Evolutionary conservation across 805 yeast genomes (phyloP).

Genomic region (Nakazawaea populi): DNA sequence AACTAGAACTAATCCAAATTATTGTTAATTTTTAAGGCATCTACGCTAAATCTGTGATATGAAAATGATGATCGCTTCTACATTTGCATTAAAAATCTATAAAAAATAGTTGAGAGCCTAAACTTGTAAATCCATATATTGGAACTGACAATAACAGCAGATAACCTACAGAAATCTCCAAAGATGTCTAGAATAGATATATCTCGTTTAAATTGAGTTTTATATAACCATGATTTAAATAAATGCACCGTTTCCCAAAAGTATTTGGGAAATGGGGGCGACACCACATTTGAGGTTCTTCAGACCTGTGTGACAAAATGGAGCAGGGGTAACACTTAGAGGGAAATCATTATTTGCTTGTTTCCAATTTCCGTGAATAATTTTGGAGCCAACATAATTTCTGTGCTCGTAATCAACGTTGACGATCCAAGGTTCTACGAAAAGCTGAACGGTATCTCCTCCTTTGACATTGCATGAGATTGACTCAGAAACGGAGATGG

Average conservation of each 20-base stretch:
- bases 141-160: too few relatives aligned
- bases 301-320: constrained; percentile 6
- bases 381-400: neutral
- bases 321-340: constrained; percentile 4
- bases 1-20: too few relatives aligned
- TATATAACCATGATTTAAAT: neutral
- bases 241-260: constrained; percentile 5
- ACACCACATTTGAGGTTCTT: neutral
- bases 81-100: too few relatives aligned
- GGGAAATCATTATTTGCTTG: constrained; percentile 2
- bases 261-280: neutral
- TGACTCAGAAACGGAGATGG: constrained; percentile 2
- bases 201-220: too few relatives aligned
- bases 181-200: neutral
- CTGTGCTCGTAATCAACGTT: constrained; percentile 5
- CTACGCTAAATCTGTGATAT: too few relatives aligned
- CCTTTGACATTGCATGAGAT: constrained; percentile 6
- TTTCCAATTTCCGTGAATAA: neutral
- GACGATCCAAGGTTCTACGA: constrained; percentile 10
- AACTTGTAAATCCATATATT: too few relatives aligned
- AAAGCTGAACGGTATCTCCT: constrained; percentile 9
- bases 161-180: too few relatives aligned
- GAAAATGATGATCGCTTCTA: too few relatives aligned
- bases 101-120: too few relatives aligned
- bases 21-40: too few relatives aligned